Evolutionary conservation across 495 filamentous ascomycete genomes (phyloP).

Genomic region (Xylona heveae): DNA sequence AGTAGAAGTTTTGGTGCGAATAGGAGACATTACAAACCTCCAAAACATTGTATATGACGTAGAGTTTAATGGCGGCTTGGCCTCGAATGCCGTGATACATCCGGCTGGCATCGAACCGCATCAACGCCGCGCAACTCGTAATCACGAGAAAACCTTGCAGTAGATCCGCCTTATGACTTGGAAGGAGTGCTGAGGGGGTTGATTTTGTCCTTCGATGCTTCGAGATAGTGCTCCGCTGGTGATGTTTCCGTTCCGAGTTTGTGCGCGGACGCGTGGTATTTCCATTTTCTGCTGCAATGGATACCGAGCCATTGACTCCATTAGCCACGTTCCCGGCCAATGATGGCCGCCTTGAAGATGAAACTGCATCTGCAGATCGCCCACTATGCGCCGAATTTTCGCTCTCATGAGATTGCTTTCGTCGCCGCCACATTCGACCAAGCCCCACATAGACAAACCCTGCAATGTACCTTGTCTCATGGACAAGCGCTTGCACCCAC

Average conservation of each 20-base stretch:
- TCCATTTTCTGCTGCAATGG: slow-evolving; percentile 7
- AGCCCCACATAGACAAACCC: slow-evolving; percentile 54
- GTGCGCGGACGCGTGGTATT: slow-evolving; percentile 1
- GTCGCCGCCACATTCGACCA: slow-evolving; percentile 48
- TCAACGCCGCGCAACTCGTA: slow-evolving; percentile 60
- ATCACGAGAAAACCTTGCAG: slow-evolving; percentile 75
- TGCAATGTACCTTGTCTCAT: slow-evolving; percentile 44
- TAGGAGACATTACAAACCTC: slow-evolving; percentile 28
- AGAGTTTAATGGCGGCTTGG: slow-evolving; percentile 92
- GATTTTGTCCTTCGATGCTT: slow-evolving; percentile 64
- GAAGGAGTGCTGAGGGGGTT: slow-evolving; percentile 57
- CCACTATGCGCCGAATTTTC: background rate
- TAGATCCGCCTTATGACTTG: slow-evolving; percentile 88
- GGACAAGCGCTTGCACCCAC: slow-evolving; percentile 39
- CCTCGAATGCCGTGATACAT: slow-evolving; percentile 98
- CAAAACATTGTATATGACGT: slow-evolving; percentile 93
- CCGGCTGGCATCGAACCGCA: slow-evolving; percentile 83
- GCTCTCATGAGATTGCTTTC: slow-evolving; percentile 1
- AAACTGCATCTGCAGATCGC: too few relatives aligned
- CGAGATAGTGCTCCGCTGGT: slow-evolving; percentile 15
- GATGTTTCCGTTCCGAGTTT: slow-evolving; percentile 3
- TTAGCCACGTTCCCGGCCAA: background rate
- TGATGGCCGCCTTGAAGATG: too few relatives aligned
- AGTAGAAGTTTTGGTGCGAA: background rate
- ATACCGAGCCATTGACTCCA: background rate